Conservation (phyloP, 129 eudicot species). For the Chrysanthemum makinoi region DNA sequence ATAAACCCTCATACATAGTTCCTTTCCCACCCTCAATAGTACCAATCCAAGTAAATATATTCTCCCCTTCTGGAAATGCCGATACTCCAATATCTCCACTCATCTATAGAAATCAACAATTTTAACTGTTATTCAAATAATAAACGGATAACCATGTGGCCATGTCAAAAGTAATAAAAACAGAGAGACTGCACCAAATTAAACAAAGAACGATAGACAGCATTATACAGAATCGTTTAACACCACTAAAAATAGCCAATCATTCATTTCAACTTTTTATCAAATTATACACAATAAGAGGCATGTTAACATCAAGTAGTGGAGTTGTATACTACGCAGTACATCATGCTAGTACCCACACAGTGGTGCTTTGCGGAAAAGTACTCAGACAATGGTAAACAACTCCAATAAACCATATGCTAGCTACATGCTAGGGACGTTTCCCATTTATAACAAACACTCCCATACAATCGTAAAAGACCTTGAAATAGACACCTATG, state of each 20-base stretch:
- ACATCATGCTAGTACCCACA: constrained; percentile 11
- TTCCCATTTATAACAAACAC: not conserved
- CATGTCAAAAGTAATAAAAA: not conserved
- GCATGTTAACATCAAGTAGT: not conserved
- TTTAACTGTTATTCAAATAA: constrained; percentile 2
- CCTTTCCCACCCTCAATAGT: constrained; percentile 90
- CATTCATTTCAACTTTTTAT: not conserved
- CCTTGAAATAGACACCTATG: not conserved
- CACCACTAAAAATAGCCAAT: not conserved
- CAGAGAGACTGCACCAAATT: too few species aligned
- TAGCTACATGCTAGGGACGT: not conserved
- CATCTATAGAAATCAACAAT: constrained; percentile 43
- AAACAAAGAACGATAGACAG: too few species aligned
- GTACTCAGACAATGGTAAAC: not conserved
- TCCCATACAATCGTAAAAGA: not conserved
- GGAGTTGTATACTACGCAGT: not conserved
- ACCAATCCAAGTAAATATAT: constrained; percentile 78
- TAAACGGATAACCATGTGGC: not conserved
- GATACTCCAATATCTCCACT: constrained; percentile 77
- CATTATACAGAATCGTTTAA: too few species aligned
- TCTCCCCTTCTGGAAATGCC: constrained; percentile 89
- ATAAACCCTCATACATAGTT: constrained; percentile 73
- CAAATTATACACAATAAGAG: not conserved
- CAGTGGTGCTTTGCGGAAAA: not conserved
- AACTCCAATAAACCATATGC: not conserved